phyloP scores from a whole-genome alignment of 305 asterid genomes.

The Fraxinus ornus region DNA sequence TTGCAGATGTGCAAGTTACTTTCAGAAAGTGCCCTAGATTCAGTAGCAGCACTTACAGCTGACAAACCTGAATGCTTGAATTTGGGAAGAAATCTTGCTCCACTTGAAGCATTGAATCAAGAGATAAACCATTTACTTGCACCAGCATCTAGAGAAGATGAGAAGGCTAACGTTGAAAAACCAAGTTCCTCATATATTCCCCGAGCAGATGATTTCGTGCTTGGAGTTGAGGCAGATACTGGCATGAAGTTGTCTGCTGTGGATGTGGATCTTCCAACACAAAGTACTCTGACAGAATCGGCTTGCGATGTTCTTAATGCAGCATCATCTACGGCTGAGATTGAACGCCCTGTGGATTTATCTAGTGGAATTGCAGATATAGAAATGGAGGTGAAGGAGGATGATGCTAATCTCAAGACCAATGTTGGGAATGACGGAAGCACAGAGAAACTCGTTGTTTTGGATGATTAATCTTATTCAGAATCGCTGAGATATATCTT shows the following conservation, averaged over 20 bases:
- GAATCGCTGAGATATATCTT: background rate
- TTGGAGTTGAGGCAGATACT: conserved; percentile 23
- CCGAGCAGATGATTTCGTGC: conserved; percentile 14
- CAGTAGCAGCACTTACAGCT: conserved; percentile 39
- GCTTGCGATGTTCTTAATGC: background rate
- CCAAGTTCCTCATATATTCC: conserved; percentile 19
- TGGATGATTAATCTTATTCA: conserved; percentile 7
- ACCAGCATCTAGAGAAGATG: conserved; percentile 23
- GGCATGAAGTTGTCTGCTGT: background rate
- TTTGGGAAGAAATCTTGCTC: conserved; percentile 43
- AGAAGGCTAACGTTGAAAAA: conserved; percentile 27
- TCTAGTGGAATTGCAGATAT: conserved; percentile 27
- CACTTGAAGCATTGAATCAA: conserved; percentile 40
- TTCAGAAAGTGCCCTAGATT: conserved; percentile 40
- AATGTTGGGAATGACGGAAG: background rate
- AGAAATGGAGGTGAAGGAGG: conserved; percentile 24
- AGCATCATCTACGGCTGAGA: conserved; percentile 11
- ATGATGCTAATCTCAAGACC: background rate
- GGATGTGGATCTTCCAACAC: conserved; percentile 10
- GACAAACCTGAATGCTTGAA: conserved; percentile 37
- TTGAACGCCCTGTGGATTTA: background rate
- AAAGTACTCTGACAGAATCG: conserved; percentile 15
- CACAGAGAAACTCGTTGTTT: conserved; percentile 1
- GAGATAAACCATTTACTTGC: conserved; percentile 60
- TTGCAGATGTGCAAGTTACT: conserved; percentile 63